These are phyloP conservation scores for Pyricularia pennisetigena DNA, from an alignment of 2,329 filamentous ascomycete genomes.

Conservation along the genomic window DNA sequence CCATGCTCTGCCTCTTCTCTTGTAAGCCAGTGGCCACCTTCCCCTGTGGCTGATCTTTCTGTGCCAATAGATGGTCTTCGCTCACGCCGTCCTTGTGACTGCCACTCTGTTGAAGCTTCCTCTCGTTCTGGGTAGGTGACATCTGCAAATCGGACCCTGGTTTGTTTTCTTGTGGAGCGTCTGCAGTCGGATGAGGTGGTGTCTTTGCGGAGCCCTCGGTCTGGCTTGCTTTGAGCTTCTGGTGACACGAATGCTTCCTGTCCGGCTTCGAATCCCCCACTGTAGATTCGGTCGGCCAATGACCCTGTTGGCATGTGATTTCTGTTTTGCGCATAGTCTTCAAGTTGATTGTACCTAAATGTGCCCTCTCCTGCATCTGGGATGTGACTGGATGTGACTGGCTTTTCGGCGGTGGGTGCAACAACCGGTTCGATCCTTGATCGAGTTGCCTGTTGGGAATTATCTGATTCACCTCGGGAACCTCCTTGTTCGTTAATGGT, in stretches of 20 bases:
- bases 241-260: neutral
- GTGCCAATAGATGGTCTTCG: neutral
- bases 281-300: neutral
- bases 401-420: neutral
- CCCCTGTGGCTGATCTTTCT: neutral
- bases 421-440: neutral
- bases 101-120: neutral
- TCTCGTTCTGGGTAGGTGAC: neutral
- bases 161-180: neutral
- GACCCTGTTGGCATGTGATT: neutral
- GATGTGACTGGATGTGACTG: neutral
- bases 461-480: neutral
- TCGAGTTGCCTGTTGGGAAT: neutral
- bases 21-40: neutral
- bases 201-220: slow-evolving; percentile 23
- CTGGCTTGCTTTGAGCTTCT: neutral
- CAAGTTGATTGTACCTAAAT: neutral
- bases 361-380: neutral
- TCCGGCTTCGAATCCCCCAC: neutral
- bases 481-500: neutral
- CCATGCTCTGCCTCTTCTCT: neutral
- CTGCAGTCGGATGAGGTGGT: slow-evolving; percentile 34
- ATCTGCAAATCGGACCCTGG: neutral
- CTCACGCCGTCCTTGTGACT: neutral
- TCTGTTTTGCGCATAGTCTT: neutral